Conservation (phyloP, 2,329 filamentous ascomycete species). For the Fusarium nisikadoi region DNA sequence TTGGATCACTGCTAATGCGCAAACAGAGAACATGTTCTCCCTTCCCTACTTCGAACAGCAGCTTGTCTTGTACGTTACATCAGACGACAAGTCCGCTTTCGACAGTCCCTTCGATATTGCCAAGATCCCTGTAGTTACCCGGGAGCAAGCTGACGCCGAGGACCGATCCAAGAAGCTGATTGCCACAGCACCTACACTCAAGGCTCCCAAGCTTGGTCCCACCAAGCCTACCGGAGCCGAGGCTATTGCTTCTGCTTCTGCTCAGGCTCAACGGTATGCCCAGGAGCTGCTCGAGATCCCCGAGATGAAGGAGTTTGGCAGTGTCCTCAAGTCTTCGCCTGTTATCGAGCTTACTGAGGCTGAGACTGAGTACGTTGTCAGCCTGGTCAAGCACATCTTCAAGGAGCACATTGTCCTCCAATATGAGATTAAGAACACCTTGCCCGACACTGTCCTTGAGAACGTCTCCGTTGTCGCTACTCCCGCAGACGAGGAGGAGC, state of each 20-base stretch:
- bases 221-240: conserved; percentile 80
- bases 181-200: conserved; percentile 89
- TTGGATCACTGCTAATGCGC: conserved; percentile 16
- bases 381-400: conserved; percentile 95
- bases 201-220: conserved; percentile 85
- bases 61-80: conserved; percentile 96
- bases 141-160: conserved; percentile 95
- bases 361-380: conserved; percentile 97
- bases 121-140: conserved; percentile 90
- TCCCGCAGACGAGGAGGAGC: conserved; percentile 82
- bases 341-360: conserved; percentile 92
- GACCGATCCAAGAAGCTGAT: conserved; percentile 98
- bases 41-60: conserved; percentile 96
- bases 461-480: conserved; percentile 86
- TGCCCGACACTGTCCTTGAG: conserved; percentile 89
- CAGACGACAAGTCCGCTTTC: conserved; percentile 88
- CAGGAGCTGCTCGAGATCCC: conserved; percentile 89
- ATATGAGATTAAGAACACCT: conserved; percentile 97
- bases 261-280: conserved; percentile 87
- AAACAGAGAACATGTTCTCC: conserved; percentile 89
- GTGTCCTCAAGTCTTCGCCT: conserved; percentile 89
- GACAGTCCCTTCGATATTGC: conserved; percentile 88
- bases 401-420: conserved; percentile 96
- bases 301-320: conserved; percentile 89
- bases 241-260: conserved; percentile 78